These are phyloP conservation scores for Collybiopsis luxurians DNA, from an alignment of 768 basidiomycete genomes.

Conservation along the genomic window DNA sequence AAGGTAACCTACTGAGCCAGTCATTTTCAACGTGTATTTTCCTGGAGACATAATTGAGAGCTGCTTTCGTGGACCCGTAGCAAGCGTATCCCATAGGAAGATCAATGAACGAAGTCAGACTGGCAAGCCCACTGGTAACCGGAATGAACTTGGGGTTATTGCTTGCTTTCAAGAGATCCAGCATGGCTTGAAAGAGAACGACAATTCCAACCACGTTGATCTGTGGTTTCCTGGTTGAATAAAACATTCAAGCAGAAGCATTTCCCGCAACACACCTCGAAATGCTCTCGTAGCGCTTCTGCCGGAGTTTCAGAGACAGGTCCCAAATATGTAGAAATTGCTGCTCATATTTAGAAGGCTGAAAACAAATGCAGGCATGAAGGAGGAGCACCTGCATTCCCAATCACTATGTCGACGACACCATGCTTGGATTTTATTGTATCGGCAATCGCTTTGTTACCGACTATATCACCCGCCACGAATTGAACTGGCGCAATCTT, in stretches of 20 bases:
- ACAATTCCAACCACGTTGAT: too few relatives aligned
- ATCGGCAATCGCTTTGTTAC: neutral
- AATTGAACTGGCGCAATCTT: neutral
- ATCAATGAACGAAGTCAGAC: neutral
- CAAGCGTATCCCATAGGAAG: neutral
- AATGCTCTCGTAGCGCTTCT: too few relatives aligned
- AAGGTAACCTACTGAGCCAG: neutral
- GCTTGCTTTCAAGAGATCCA: neutral
- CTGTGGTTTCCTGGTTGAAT: too few relatives aligned
- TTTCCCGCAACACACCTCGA: too few relatives aligned
- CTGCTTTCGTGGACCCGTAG: neutral
- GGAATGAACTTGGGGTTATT: neutral
- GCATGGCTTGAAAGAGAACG: too few relatives aligned
- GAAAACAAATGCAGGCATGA: too few relatives aligned
- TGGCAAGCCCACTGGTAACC: neutral
- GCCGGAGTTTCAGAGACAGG: too few relatives aligned
- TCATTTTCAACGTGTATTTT: neutral
- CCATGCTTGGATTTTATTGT: neutral
- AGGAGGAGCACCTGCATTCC: too few relatives aligned
- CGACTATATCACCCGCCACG: neutral
- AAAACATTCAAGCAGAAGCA: too few relatives aligned
- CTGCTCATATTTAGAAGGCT: too few relatives aligned
- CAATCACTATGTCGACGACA: neutral
- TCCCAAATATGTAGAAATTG: too few relatives aligned
- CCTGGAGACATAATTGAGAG: neutral